Conservation (phyloP, 768 basidiomycete species). For the Kockovaella imperatae region DNA sequence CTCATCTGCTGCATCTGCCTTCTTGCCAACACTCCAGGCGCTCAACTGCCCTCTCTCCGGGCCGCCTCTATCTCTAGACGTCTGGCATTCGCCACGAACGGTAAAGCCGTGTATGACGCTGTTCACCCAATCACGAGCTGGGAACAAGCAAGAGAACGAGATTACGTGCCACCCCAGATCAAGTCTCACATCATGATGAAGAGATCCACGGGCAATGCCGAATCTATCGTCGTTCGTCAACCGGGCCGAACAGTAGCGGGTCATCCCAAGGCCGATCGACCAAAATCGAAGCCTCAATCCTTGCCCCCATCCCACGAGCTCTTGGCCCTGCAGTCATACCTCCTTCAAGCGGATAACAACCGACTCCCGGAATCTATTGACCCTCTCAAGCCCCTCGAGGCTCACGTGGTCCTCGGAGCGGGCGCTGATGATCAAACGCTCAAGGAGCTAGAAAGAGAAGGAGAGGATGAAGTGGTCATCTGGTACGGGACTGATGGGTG, state of each 20-base stretch:
- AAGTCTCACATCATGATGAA: conserved; percentile 18
- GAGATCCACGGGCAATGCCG: no score
- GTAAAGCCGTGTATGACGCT: conserved; percentile 18
- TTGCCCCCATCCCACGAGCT: conserved; percentile 37
- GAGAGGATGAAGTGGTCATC: conserved; percentile 33
- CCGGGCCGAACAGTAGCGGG: background rate
- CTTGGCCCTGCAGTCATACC: conserved; percentile 43
- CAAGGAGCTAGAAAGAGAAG: conserved; percentile 31
- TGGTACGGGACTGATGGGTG: conserved; percentile 34
- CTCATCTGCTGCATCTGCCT: conserved; percentile 19
- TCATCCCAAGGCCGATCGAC: background rate
- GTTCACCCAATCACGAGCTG: conserved; percentile 7
- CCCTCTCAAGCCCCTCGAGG: conserved; percentile 28
- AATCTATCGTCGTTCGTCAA: background rate
- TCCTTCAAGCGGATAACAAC: conserved; percentile 30
- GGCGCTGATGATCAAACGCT: conserved; percentile 17
- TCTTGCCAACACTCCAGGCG: conserved; percentile 22
- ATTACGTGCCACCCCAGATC: conserved; percentile 32
- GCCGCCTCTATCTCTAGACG: conserved; percentile 22
- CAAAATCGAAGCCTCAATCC: conserved; percentile 9
- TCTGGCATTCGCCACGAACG: conserved; percentile 20
- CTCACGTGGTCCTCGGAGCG: conserved; percentile 25
- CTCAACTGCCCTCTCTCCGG: conserved; percentile 21
- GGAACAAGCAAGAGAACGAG: conserved; percentile 15
- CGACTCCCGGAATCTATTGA: conserved; percentile 25